Conservation (phyloP, 192 early-diverging fungal genomes). For the Bifiguratus adelaidae region DNA sequence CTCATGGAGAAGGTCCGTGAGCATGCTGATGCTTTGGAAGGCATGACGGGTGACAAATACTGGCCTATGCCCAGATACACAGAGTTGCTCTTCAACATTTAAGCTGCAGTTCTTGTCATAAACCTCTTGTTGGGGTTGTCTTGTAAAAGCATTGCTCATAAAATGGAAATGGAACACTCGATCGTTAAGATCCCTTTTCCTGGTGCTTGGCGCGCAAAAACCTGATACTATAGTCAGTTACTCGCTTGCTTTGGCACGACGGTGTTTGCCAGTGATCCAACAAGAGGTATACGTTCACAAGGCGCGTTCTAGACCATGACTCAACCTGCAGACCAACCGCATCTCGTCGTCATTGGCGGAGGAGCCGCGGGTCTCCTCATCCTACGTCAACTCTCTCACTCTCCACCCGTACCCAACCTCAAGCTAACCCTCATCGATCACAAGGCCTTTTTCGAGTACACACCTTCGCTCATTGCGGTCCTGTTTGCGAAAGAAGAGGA, state of each 20-base stretch:
- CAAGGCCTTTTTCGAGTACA: constrained; percentile 12
- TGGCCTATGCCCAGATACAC: constrained; percentile 98
- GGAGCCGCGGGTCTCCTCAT: constrained; percentile 7
- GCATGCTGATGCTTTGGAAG: constrained; percentile 69
- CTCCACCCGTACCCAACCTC: neutral
- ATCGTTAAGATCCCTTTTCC: too few species aligned
- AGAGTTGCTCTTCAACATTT: constrained; percentile 74
- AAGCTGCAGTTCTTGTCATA: too few species aligned
- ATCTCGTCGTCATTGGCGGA: constrained; percentile 5
- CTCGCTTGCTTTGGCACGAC: too few species aligned
- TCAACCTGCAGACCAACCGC: too few species aligned
- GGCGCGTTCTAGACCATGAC: too few species aligned
- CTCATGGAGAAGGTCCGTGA: constrained; percentile 62
- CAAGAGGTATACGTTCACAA: too few species aligned
- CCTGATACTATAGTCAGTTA: too few species aligned
- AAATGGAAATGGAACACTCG: too few species aligned
- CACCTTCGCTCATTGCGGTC: constrained; percentile 3
- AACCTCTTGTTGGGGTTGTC: too few species aligned
- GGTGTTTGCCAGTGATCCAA: too few species aligned
- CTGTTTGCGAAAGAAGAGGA: constrained; percentile 1
- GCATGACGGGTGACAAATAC: constrained; percentile 77
- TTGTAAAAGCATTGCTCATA: too few species aligned
- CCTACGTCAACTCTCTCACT: neutral
- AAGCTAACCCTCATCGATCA: constrained; percentile 5
- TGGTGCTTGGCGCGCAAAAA: too few species aligned